Base-by-base conservation (phyloP, 495 filamentous ascomycete species). In the Penicillium daleae region DNA sequence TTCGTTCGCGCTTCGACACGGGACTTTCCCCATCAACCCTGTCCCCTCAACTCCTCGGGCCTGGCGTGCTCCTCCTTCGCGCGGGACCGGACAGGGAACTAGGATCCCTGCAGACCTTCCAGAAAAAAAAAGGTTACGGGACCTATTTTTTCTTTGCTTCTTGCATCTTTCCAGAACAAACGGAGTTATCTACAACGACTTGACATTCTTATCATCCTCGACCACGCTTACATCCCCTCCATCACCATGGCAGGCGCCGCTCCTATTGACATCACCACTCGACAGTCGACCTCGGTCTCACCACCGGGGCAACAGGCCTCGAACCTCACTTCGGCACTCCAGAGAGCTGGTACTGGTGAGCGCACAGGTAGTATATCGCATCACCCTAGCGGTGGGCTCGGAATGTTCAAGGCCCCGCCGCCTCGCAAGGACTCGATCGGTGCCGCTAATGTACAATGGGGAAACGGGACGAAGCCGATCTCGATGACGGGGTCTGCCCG, bases 391-490 rank as follows among this genome's bases (percentile, higher is more conserved):
- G 75, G 79, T 58, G 73, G 76, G 70, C 78, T 85, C 77, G 74
- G 86, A 80, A 83, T 88, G 82, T 77, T 86, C 76, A 79, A 86
- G 77, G 75, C 84, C 68, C 72, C 78, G 22, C 74, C 75, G 40
- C 78, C 78, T 70, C 77, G 86, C 73, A 80, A 93, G 75, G 91
- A 93, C 71, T 94, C 92, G 48, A 86, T 94, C 72, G 85, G 78
- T 53, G 70, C 78, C 62, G 78, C 78, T 39, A 75, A 78, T 51
- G 69, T 79, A 60, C 84, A 85, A 70, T 83, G 89, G 77, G 88
- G 86, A 59, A 88, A 86, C 56, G 92, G 90, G 62, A 89, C 92
- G 26, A 92, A 91, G 76, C 92, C 93, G 42, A 97, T 97, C 60
- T 91, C 91, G 33, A 88, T 93, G 83, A 85, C 86, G 54, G 88